These are phyloP conservation scores for Candida insectorum DNA, from an alignment of 805 yeast genomes.

Conservation along the genomic window DNA sequence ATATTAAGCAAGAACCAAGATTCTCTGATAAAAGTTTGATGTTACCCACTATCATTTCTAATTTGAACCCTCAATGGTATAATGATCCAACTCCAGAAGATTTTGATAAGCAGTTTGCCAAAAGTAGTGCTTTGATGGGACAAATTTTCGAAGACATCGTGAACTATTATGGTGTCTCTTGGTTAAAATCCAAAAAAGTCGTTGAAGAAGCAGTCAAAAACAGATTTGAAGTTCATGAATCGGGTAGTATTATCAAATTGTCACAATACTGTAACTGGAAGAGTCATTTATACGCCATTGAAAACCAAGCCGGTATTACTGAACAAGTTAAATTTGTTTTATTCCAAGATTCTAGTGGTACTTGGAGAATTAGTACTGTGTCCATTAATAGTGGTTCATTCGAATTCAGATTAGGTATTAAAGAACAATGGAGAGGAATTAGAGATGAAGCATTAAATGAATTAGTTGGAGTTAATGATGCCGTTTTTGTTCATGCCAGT, in stretches of 20 bases:
- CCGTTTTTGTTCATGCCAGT: conserved; percentile 91
- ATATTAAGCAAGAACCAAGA: conserved; percentile 46
- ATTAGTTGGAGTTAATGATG: conserved; percentile 76
- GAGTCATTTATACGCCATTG: conserved; percentile 79
- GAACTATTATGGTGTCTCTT: conserved; percentile 70
- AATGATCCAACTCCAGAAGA: conserved; percentile 61
- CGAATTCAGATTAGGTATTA: conserved; percentile 81
- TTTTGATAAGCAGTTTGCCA: conserved; percentile 61
- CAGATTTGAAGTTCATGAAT: conserved; percentile 58
- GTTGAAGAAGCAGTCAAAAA: conserved; percentile 66
- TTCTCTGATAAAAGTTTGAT: conserved; percentile 74
- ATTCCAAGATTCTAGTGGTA: conserved; percentile 66
- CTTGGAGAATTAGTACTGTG: conserved; percentile 90
- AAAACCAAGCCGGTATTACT: conserved; percentile 56
- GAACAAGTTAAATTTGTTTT: conserved; percentile 65
- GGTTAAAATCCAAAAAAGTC: conserved; percentile 84
- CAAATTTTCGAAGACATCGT: conserved; percentile 66
- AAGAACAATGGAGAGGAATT: conserved; percentile 92
- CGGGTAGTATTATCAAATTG: conserved; percentile 73
- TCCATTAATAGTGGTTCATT: conserved; percentile 77
- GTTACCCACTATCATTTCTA: conserved; percentile 73
- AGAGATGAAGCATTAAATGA: conserved; percentile 80
- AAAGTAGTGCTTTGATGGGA: conserved; percentile 84
- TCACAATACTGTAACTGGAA: conserved; percentile 92
- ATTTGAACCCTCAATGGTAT: conserved; percentile 85